Conservation (phyloP, 768 basidiomycete species). For the Auriscalpium orientale region DNA sequence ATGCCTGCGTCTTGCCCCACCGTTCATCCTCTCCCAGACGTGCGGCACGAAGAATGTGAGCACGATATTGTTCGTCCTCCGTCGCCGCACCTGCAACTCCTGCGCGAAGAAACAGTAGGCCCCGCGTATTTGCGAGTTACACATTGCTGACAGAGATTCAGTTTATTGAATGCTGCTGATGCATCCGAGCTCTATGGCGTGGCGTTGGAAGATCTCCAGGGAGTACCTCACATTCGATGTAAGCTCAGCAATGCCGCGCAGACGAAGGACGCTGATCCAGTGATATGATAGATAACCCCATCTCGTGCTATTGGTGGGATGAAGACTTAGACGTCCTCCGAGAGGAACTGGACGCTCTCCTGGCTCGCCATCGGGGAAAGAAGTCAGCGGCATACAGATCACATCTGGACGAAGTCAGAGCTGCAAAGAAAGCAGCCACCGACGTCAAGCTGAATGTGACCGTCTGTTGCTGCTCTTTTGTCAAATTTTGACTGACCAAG, state of each 20-base stretch:
- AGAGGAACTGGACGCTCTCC: not conserved
- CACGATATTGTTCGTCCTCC: slow-evolving; percentile 4
- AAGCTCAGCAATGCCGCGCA: not conserved
- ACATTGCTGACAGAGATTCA: too few species aligned
- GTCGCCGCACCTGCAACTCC: slow-evolving; percentile 9
- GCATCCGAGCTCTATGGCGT: too few species aligned
- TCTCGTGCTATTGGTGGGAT: too few species aligned
- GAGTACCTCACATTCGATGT: too few species aligned
- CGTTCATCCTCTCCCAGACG: not conserved
- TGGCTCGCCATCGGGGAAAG: not conserved
- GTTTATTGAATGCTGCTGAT: too few species aligned
- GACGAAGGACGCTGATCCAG: too few species aligned
- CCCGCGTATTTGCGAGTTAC: too few species aligned
- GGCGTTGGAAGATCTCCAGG: too few species aligned
- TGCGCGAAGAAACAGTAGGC: slow-evolving; percentile 4
- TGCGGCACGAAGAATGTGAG: slow-evolving; percentile 6
- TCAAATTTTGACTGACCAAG: not conserved
- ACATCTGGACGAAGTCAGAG: not conserved
- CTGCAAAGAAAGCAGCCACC: not conserved
- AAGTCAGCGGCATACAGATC: not conserved
- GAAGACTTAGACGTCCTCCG: not conserved
- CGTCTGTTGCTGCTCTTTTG: too few species aligned
- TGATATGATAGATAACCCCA: too few species aligned
- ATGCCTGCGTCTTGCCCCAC: too few species aligned
- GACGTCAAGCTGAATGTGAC: not conserved